These are phyloP conservation scores for Ilex asprella DNA, from an alignment of 257 asterid species.

Conservation along the genomic window DNA sequence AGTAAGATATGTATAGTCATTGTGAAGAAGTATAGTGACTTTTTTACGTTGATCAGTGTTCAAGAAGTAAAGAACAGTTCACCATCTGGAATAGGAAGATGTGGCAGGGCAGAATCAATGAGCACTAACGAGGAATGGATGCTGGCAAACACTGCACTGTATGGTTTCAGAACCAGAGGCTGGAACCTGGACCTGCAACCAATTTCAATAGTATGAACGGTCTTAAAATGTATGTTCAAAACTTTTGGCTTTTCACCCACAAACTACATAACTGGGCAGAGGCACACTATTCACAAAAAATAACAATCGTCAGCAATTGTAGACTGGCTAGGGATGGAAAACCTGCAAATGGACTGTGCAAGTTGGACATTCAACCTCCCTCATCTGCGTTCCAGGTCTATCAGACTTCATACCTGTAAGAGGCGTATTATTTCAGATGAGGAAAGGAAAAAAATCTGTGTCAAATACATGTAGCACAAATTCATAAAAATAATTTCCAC, in stretches of 20 bases:
- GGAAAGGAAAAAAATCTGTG: neutral
- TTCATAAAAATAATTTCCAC: too few species aligned
- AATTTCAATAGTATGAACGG: neutral
- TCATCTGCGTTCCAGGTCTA: slow-evolving; percentile 40
- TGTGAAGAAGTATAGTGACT: too few species aligned
- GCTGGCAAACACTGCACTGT: slow-evolving; percentile 91
- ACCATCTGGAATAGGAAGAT: too few species aligned
- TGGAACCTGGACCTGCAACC: slow-evolving; percentile 60
- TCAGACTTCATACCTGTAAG: slow-evolving; percentile 39
- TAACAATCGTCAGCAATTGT: neutral
- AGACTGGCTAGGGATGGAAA: neutral
- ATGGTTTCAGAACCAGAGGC: slow-evolving; percentile 69
- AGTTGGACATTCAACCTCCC: slow-evolving; percentile 88
- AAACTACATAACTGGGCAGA: neutral
- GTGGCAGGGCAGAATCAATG: slow-evolving; percentile 21
- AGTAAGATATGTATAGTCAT: too few species aligned
- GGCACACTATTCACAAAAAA: neutral
- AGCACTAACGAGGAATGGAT: slow-evolving; percentile 67
- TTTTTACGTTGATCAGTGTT: too few species aligned
- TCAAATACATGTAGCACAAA: too few species aligned
- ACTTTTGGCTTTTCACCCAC: neutral
- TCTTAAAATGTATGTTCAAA: neutral
- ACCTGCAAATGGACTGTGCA: slow-evolving; percentile 96
- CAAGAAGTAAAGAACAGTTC: too few species aligned
- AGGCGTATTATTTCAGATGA: neutral